Evolutionary conservation across 495 filamentous ascomycete species (phyloP).

Genomic region (Aspergillus kassunensis): DNA sequence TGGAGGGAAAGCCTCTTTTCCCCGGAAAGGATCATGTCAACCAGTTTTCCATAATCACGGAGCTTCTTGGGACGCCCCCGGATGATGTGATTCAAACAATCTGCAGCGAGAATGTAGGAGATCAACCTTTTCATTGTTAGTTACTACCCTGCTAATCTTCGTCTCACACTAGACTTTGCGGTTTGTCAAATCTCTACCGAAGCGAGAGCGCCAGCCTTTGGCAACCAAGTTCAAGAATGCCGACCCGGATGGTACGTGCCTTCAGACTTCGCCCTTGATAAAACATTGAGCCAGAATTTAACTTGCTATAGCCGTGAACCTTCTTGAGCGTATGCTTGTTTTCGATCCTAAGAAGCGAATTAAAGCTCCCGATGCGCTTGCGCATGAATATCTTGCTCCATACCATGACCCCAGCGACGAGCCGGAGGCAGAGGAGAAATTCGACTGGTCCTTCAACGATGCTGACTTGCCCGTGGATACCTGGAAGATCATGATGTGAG

Average conservation of each 20-base stretch:
- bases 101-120: slow-evolving; percentile 89
- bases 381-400: slow-evolving; percentile 88
- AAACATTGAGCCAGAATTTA: slow-evolving; percentile 5
- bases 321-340: slow-evolving; percentile 94
- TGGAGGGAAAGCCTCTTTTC: slow-evolving; percentile 97
- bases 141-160: slow-evolving; percentile 10
- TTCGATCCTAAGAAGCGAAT: slow-evolving; percentile 94
- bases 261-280: neutral
- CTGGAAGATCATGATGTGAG: slow-evolving; percentile 99
- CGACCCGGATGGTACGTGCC: slow-evolving; percentile 75
- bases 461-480: slow-evolving; percentile 96
- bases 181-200: slow-evolving; percentile 97
- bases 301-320: slow-evolving; percentile 68
- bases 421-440: slow-evolving; percentile 93
- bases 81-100: slow-evolving; percentile 98
- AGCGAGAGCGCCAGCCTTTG: slow-evolving; percentile 85
- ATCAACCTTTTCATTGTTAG: neutral
- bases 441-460: slow-evolving; percentile 99
- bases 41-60: slow-evolving; percentile 99
- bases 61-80: slow-evolving; percentile 94
- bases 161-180: slow-evolving; percentile 69
- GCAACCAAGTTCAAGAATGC: slow-evolving; percentile 94
- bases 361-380: slow-evolving; percentile 76
- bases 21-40: slow-evolving; percentile 99
- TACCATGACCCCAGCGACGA: slow-evolving; percentile 98